These are phyloP conservation scores for Plasmodium gaboni DNA, from an alignment of 169 alveolate genomes.

Conservation along the genomic window DNA sequence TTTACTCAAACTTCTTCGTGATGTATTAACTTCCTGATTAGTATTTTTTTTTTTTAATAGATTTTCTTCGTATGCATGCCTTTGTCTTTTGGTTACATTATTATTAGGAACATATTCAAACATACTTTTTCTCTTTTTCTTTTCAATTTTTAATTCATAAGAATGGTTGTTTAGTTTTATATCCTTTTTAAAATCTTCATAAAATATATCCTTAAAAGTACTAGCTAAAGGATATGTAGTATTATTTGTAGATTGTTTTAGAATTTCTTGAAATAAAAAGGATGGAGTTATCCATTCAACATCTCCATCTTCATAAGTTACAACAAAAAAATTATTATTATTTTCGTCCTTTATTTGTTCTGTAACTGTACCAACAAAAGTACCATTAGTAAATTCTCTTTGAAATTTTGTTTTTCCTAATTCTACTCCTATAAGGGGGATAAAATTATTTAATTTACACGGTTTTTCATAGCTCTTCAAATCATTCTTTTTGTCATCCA, in stretches of 20 bases:
- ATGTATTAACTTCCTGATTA: neutral
- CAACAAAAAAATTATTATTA: conserved; percentile 60
- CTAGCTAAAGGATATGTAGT: conserved; percentile 69
- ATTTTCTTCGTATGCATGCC: conserved; percentile 24
- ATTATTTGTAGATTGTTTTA: conserved; percentile 71
- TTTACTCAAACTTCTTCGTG: neutral
- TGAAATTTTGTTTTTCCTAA: conserved; percentile 75
- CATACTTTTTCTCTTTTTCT: conserved; percentile 35
- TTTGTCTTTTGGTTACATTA: conserved; percentile 50
- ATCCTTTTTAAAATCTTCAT: conserved; percentile 66
- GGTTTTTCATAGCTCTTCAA: neutral
- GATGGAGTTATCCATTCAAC: conserved; percentile 75
- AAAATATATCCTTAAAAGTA: conserved; percentile 51
- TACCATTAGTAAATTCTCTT: conserved; percentile 77
- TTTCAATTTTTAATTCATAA: conserved; percentile 63
- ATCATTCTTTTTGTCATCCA: conserved; percentile 1
- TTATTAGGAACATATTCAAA: conserved; percentile 49
- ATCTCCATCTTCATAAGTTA: conserved; percentile 77
- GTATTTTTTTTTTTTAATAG: conserved; percentile 15
- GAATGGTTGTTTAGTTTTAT: conserved; percentile 46
- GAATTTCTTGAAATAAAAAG: conserved; percentile 71
- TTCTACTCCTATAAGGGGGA: conserved; percentile 71
- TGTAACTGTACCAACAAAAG: conserved; percentile 73
- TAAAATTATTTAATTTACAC: conserved; percentile 20
- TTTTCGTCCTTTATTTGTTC: conserved; percentile 65